Conservation (phyloP, 2,329 filamentous ascomycete species). For the Xylaria sp. region DNA sequence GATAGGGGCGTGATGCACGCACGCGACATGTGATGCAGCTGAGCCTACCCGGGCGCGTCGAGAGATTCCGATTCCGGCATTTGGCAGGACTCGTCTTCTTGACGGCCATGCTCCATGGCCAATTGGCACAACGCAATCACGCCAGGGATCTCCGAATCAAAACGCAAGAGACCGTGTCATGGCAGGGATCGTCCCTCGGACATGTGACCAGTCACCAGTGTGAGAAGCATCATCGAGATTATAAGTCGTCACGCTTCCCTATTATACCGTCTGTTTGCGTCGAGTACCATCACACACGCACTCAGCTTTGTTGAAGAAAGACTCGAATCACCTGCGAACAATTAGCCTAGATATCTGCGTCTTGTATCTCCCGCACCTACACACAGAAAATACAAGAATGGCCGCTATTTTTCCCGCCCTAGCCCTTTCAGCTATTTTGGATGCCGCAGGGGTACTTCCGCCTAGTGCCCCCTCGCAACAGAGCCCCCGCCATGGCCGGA, state of each 20-base stretch:
- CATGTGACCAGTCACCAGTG: conserved; percentile 8
- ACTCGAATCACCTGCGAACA: conserved; percentile 4
- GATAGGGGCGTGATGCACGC: conserved; percentile 13
- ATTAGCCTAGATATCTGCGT: not conserved
- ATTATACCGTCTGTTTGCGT: not conserved
- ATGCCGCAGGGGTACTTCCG: conserved; percentile 34
- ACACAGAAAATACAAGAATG: conserved; percentile 24
- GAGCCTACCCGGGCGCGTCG: conserved; percentile 22
- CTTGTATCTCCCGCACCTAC: conserved; percentile 8
- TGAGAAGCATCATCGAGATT: conserved; percentile 3
- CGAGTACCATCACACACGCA: conserved; percentile 2
- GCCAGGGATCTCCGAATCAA: conserved; percentile 10
- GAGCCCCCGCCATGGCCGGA: conserved; percentile 35
- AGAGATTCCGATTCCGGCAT: conserved; percentile 5
- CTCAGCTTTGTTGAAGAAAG: not conserved
- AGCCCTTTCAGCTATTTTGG: conserved; percentile 34
- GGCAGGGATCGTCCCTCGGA: conserved; percentile 16
- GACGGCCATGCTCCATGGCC: conserved; percentile 21
- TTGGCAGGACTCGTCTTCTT: conserved; percentile 18
- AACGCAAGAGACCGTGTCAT: conserved; percentile 15
- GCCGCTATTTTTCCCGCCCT: conserved; percentile 32
- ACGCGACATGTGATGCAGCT: conserved; percentile 17
- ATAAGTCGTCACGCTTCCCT: conserved; percentile 15
- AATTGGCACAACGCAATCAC: conserved; percentile 22
- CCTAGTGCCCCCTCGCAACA: conserved; percentile 34